Evolutionary conservation across 2,329 filamentous ascomycete species (phyloP).

Genomic region (Fusarium liriodendri): DNA sequence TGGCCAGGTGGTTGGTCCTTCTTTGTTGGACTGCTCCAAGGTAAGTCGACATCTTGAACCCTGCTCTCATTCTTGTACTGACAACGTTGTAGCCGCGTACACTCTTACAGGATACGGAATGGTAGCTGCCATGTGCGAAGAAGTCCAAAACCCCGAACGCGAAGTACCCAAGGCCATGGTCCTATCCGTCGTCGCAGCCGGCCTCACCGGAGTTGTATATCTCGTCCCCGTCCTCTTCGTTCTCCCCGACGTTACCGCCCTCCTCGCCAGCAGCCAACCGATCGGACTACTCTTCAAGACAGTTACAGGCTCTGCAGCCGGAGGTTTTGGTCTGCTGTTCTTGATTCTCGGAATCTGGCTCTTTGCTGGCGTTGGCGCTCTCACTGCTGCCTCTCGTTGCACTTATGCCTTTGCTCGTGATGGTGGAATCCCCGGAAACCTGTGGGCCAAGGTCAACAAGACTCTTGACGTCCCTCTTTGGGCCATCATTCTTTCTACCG

Average conservation of each 20-base stretch:
- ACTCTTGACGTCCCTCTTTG: constrained; percentile 75
- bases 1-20: constrained; percentile 75
- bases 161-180: constrained; percentile 76
- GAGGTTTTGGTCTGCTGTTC: constrained; percentile 80
- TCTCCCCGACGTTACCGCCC: constrained; percentile 71
- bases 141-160: constrained; percentile 68
- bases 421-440: constrained; percentile 74
- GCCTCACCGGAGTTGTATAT: constrained; percentile 70
- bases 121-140: constrained; percentile 65
- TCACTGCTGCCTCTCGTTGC: constrained; percentile 79
- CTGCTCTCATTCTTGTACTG: background rate
- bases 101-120: constrained; percentile 61
- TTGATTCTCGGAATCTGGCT: constrained; percentile 80
- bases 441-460: constrained; percentile 74
- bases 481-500: constrained; percentile 74
- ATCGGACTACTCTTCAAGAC: constrained; percentile 81
- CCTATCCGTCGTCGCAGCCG: constrained; percentile 71
- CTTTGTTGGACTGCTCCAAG: constrained; percentile 64
- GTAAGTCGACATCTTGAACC: constrained; percentile 28
- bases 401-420: constrained; percentile 82
- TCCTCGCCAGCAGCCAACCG: constrained; percentile 78
- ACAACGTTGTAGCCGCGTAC: constrained; percentile 47
- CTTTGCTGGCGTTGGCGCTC: constrained; percentile 78
- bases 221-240: constrained; percentile 81
- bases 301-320: constrained; percentile 76